Evolutionary conservation across 371 early-diverging fungal species (phyloP).

Genomic region (Lichtheimia ramosa): DNA sequence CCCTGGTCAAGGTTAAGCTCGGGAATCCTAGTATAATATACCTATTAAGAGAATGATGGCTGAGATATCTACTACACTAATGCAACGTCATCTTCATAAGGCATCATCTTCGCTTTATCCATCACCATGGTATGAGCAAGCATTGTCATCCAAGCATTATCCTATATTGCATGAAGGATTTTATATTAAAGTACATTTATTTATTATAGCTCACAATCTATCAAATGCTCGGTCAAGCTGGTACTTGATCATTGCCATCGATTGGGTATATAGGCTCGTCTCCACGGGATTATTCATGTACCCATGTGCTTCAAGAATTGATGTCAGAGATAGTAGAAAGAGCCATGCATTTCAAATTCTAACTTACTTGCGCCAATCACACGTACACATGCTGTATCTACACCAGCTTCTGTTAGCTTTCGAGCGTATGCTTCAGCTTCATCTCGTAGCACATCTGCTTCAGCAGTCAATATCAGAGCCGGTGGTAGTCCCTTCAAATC

Average conservation of each 20-base stretch:
- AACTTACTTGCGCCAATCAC: slow-evolving; percentile 16
- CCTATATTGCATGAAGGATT: too few species aligned
- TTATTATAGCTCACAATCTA: too few species aligned
- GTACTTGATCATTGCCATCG: background rate
- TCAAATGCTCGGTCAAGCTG: background rate
- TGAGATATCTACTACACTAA: too few species aligned
- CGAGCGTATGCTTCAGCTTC: slow-evolving; percentile 22
- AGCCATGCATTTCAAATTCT: too few species aligned
- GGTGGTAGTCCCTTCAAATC: slow-evolving; percentile 20
- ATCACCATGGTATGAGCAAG: too few species aligned
- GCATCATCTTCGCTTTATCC: too few species aligned
- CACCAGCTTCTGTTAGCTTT: slow-evolving; percentile 15
- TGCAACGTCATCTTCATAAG: too few species aligned
- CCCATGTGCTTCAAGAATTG: slow-evolving; percentile 10
- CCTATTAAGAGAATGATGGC: too few species aligned
- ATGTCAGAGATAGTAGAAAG: background rate
- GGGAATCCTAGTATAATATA: too few species aligned
- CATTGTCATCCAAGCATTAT: too few species aligned
- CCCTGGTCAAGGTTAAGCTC: too few species aligned
- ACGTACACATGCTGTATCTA: slow-evolving; percentile 11
- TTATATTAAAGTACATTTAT: too few species aligned
- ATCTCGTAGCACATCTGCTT: slow-evolving; percentile 19
- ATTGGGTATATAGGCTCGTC: slow-evolving; percentile 11
- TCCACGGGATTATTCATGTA: slow-evolving; percentile 10
- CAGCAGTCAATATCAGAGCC: slow-evolving; percentile 21